phyloP scores from a whole-genome alignment of 495 filamentous ascomycete species.

The Polyplosphaeria fusca region DNA sequence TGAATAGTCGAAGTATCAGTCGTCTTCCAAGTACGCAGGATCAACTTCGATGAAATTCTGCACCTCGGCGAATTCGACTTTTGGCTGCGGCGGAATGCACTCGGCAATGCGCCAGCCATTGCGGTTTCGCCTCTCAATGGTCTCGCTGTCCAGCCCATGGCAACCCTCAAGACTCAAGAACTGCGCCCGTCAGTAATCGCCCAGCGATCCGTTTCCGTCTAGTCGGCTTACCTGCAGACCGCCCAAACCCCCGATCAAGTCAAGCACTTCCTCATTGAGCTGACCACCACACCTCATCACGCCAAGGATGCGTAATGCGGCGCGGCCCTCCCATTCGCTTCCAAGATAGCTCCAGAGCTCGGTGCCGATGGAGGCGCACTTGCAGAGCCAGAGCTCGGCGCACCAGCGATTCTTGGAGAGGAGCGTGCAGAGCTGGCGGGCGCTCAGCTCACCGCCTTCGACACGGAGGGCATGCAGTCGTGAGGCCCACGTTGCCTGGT shows the following conservation, averaged over 20 bases:
- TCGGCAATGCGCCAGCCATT: conserved; percentile 11
- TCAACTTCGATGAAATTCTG: conserved; percentile 23
- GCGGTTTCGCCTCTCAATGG: conserved; percentile 1
- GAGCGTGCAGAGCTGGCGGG: conserved; percentile 6
- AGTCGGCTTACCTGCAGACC: conserved; percentile 27
- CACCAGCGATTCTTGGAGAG: conserved; percentile 15
- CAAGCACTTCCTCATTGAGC: conserved; percentile 26
- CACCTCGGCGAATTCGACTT: not conserved
- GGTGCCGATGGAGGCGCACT: conserved; percentile 22
- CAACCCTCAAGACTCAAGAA: conserved; percentile 13
- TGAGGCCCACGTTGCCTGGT: conserved; percentile 17
- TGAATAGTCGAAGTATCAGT: no score
- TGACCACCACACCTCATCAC: conserved; percentile 21
- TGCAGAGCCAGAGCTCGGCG: conserved; percentile 28
- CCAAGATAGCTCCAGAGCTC: conserved; percentile 33
- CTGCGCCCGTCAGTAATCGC: conserved; percentile 6
- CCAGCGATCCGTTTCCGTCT: not conserved
- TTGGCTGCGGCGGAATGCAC: conserved; percentile 5
- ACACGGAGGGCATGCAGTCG: conserved; percentile 20
- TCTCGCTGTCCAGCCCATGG: conserved; percentile 9
- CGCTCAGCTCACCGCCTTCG: conserved; percentile 19
- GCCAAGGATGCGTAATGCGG: conserved; percentile 15
- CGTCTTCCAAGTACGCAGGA: conserved; percentile 22
- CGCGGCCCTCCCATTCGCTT: conserved; percentile 18
- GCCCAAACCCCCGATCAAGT: conserved; percentile 20